These are phyloP conservation scores for Geotrichum cucujoidarum DNA, from an alignment of 1,139 yeast genomes.

Conservation along the genomic window DNA sequence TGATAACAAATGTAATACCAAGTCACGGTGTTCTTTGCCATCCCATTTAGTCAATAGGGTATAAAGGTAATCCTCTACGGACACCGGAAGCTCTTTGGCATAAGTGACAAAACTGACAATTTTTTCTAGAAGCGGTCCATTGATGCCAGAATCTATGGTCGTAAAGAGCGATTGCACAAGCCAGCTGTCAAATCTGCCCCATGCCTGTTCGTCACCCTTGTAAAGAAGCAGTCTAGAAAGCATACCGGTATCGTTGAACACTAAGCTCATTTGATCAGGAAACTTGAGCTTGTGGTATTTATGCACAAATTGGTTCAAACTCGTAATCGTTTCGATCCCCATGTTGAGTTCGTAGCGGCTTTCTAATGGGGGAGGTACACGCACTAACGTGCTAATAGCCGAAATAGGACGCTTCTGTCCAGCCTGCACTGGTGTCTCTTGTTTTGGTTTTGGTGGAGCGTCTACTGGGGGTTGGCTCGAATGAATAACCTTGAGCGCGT, in stretches of 20 bases:
- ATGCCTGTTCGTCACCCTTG: constrained; percentile 23
- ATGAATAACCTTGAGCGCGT: constrained; percentile 7
- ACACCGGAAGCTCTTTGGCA: constrained; percentile 25
- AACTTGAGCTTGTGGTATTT: constrained; percentile 26
- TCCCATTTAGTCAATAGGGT: constrained; percentile 23
- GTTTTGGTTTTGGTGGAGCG: not conserved
- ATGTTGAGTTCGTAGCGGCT: constrained; percentile 7
- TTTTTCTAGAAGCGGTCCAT: constrained; percentile 18
- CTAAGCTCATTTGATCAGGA: constrained; percentile 29
- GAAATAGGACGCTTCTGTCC: constrained; percentile 8
- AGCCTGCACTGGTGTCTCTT: not conserved
- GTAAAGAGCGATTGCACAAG: constrained; percentile 20
- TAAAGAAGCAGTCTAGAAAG: constrained; percentile 26
- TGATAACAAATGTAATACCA: constrained; percentile 21
- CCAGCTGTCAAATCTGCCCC: constrained; percentile 31
- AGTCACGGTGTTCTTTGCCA: constrained; percentile 13
- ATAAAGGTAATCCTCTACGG: constrained; percentile 26
- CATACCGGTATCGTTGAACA: constrained; percentile 25
- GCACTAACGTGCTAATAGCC: constrained; percentile 21
- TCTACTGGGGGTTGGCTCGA: not conserved
- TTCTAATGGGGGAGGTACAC: constrained; percentile 25
- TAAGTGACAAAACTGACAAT: constrained; percentile 22
- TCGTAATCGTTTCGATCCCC: constrained; percentile 24
- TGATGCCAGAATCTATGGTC: constrained; percentile 3
- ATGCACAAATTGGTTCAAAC: constrained; percentile 24